These are phyloP conservation scores for Leucaena leucocephala DNA, from an alignment of 306 rosid species.

Conservation along the genomic window DNA sequence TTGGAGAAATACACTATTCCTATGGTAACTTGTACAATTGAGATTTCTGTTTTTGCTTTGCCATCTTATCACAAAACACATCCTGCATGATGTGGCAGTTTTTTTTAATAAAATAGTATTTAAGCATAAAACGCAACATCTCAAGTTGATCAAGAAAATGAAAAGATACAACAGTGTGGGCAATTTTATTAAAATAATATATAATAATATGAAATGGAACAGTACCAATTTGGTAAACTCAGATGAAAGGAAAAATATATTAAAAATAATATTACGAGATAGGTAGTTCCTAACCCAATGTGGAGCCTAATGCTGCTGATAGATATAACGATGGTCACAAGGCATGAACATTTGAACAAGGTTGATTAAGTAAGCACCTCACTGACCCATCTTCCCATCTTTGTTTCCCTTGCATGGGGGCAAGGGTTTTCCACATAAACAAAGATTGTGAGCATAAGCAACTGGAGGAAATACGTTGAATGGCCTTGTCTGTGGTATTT, in stretches of 20 bases:
- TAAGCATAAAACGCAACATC: background rate
- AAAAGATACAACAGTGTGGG: background rate
- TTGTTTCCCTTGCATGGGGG: conserved; percentile 67
- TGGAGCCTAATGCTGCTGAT: conserved; percentile 41
- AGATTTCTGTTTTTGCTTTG: background rate
- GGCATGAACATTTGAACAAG: conserved; percentile 43
- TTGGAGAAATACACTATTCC: background rate
- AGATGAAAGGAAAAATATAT: background rate
- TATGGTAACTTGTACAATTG: background rate
- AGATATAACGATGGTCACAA: conserved; percentile 41
- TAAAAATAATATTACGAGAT: background rate
- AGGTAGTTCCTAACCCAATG: background rate
- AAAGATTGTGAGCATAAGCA: conserved; percentile 86
- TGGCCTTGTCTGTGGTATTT: conserved; percentile 90
- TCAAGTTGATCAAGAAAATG: background rate
- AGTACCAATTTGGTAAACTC: conserved; percentile 30
- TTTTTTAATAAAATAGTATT: background rate
- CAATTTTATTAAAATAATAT: conserved; percentile 32
- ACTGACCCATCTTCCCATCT: conserved; percentile 52
- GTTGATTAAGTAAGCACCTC: conserved; percentile 56
- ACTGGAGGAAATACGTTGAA: conserved; percentile 72
- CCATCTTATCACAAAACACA: background rate
- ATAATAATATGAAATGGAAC: conserved; percentile 41
- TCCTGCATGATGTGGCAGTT: background rate
- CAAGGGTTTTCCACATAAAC: conserved; percentile 91